Evolutionary conservation across 495 filamentous ascomycete species (phyloP), one percentile per base, ranked within the genome.

Genomic region (Articulospora tetracladia): DNA sequence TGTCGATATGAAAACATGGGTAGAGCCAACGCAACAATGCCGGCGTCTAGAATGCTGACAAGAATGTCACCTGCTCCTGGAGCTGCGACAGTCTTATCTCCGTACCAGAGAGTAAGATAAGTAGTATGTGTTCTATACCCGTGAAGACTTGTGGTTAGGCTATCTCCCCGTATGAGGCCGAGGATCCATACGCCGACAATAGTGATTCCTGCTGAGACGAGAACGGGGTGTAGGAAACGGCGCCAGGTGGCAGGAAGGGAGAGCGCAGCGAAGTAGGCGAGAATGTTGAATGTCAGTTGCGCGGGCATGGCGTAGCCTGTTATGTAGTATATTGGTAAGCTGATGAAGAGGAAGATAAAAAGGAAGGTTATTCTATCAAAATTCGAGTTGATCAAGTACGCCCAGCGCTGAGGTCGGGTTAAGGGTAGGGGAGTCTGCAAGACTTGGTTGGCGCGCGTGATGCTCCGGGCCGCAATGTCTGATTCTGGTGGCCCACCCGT

Each of bases 51-150:
- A 19, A 77, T 58, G 44, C 70, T 75, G 50, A 72, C 61, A 55
- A 83, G 73, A 36, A 83, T 58, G 57, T 83, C 79, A 17, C 78
- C 80, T 2, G 79, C 80, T 3, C 80, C 79, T 0, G 79, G 78
- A 23, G 64, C 50, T 3, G 57, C 59, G 15, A 61, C 63, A 7
- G 62, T 20, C 1, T 60, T 59, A 19, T 67, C 58, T 12, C 67
- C 64, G 23, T 63, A 13, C 74, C 74, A 79, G 44, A 84, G 72
- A 48, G 72, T 59, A 23, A 75, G 67, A 60, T 83, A 83, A 11
- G 64, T 72, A 20, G 71, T 71, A 7, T 73, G 70, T 13, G 78
- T 80, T 46, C 70, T 71, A 65, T 83, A 83, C 3, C 66, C 59
- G 1, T 61, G 23, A 0, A 83, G 71, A 0, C 70, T 71, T 6